These are phyloP conservation scores for Mycosphaerella sp. DNA, from an alignment of 2,329 filamentous ascomycete genomes.

Conservation along the genomic window DNA sequence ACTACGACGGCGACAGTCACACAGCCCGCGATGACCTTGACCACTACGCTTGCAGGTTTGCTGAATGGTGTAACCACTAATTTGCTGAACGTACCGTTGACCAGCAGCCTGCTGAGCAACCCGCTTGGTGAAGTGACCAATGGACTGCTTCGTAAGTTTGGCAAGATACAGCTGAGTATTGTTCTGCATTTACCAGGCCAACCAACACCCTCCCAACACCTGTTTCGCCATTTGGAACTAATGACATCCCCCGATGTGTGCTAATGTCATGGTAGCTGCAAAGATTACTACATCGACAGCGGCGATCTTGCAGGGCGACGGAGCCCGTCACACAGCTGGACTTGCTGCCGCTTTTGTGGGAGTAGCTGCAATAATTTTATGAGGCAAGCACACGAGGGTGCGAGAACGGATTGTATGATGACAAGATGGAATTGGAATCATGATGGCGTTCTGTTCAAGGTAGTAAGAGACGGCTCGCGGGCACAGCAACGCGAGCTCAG, in stretches of 20 bases:
- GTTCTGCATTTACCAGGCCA: not conserved
- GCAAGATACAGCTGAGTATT: not conserved
- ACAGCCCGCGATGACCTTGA: not conserved
- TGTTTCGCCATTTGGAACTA: not conserved
- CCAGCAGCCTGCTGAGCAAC: not conserved
- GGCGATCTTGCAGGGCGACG: not conserved
- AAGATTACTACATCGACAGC: not conserved
- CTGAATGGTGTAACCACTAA: not conserved
- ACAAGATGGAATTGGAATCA: not conserved
- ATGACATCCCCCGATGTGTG: not conserved
- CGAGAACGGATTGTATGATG: not conserved
- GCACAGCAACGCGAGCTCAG: too few relatives aligned
- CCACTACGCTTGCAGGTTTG: not conserved
- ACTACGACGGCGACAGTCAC: slow-evolving; percentile 6
- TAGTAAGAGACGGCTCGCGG: too few relatives aligned
- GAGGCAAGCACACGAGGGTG: not conserved
- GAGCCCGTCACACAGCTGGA: not conserved
- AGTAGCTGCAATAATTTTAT: not conserved
- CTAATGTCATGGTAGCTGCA: not conserved
- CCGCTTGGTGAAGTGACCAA: slow-evolving; percentile 1
- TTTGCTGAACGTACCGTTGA: not conserved
- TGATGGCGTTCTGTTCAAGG: too few relatives aligned
- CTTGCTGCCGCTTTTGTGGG: not conserved
- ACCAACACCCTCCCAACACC: not conserved
- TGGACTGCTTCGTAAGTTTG: slow-evolving; percentile 1